Evolutionary conservation across 2,329 filamentous ascomycete genomes (phyloP).

Genomic region (Balansia obtecta): DNA sequence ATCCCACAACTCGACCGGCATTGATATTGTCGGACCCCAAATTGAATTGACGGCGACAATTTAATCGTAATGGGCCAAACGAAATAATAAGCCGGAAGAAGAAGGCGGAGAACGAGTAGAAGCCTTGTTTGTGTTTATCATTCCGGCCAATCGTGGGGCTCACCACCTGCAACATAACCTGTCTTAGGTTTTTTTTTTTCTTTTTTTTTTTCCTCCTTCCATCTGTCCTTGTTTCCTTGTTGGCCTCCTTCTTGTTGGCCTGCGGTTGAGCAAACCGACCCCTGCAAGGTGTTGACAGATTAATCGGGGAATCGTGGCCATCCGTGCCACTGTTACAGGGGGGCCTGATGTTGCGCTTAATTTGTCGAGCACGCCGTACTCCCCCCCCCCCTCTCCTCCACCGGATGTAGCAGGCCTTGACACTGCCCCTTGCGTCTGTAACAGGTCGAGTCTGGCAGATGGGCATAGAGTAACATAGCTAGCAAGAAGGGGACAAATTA

Average conservation of each 20-base stretch:
- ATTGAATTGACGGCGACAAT: not conserved
- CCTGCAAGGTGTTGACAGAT: no score
- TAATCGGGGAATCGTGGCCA: no score
- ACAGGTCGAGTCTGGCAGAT: not conserved
- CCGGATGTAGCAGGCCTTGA: not conserved
- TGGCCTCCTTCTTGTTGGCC: not conserved
- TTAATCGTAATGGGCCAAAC: not conserved
- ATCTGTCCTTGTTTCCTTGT: not conserved
- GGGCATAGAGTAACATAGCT: not conserved
- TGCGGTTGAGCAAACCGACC: no score
- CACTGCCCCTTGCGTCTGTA: not conserved
- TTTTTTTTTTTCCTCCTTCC: no score
- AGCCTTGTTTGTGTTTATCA: conserved; percentile 7
- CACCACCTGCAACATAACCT: conserved; percentile 9
- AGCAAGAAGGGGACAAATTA: not conserved
- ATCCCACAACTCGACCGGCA: no score
- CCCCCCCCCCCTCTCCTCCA: no score
- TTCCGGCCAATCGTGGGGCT: conserved; percentile 7
- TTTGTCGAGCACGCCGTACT: no score
- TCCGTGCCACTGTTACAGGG: no score
- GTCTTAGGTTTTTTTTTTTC: not conserved
- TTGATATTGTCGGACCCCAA: not conserved
- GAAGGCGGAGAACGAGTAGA: conserved; percentile 2
- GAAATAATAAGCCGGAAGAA: not conserved
- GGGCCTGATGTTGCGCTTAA: no score